Conservation (phyloP, 257 asterid genomes). For the Leonotis leonurus region DNA sequence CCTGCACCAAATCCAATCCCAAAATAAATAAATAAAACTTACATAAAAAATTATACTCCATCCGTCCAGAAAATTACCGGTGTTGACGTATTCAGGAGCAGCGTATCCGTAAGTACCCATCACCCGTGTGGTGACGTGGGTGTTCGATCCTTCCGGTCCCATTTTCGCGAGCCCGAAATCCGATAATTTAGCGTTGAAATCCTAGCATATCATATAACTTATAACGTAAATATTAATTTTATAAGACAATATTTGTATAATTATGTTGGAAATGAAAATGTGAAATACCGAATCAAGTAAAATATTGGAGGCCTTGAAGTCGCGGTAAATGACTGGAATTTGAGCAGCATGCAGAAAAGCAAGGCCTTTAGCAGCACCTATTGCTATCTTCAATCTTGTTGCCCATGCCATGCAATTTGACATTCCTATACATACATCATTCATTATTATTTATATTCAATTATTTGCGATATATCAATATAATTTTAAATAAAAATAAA, state of each 20-base stretch:
- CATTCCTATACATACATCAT: constrained; percentile 36
- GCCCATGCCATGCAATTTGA: constrained; percentile 81
- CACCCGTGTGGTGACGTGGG: constrained; percentile 88
- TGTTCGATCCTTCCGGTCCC: constrained; percentile 96
- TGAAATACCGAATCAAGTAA: constrained; percentile 70
- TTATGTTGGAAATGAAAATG: too few relatives aligned
- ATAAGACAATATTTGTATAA: too few relatives aligned
- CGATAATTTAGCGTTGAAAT: constrained; percentile 79
- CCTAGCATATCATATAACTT: too few relatives aligned
- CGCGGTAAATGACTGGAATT: constrained; percentile 80
- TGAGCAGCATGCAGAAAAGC: constrained; percentile 88
- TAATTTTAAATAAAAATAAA: too few relatives aligned
- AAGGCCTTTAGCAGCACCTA: constrained; percentile 89
- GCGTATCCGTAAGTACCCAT: constrained; percentile 97
- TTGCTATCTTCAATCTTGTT: constrained; percentile 73
- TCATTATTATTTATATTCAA: too few relatives aligned
- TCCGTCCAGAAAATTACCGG: too few relatives aligned
- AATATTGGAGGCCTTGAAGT: constrained; percentile 79
- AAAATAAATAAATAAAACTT: too few relatives aligned
- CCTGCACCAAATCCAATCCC: constrained; percentile 37
- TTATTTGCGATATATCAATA: too few relatives aligned
- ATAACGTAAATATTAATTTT: too few relatives aligned
- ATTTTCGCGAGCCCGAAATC: constrained; percentile 88
- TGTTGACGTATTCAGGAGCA: constrained; percentile 94
- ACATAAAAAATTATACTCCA: too few relatives aligned